Evolutionary conservation across 441 rosid species (phyloP).

Genomic region (Syzygium syzygioides): DNA sequence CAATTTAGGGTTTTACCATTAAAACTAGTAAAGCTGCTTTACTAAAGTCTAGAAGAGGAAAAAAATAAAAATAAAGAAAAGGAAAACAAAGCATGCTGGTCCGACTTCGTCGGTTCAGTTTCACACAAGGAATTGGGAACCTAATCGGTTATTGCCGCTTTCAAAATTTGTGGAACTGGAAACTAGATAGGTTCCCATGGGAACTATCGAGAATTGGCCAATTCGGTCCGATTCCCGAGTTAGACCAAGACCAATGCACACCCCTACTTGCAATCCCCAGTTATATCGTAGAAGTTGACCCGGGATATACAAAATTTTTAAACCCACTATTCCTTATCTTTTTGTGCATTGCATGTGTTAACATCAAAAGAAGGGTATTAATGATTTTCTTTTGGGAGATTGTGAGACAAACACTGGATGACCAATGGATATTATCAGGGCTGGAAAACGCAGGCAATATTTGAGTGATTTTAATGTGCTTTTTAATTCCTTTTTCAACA

Average conservation of each 20-base stretch:
- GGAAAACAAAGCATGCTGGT: neutral
- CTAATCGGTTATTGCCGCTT: rapidly evolving
- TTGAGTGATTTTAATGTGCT: neutral
- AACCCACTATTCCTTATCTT: neutral
- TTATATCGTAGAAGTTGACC: neutral
- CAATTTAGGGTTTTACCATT: neutral
- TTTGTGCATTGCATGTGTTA: neutral
- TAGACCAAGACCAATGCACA: neutral
- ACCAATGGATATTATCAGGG: neutral
- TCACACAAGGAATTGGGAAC: neutral
- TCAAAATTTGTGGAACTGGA: neutral
- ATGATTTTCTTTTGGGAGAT: neutral
- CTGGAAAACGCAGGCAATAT: neutral
- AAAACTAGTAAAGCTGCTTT: neutral
- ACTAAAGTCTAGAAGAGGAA: neutral
- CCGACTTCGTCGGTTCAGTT: neutral
- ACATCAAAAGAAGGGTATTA: neutral
- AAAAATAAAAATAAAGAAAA: neutral
- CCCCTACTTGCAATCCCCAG: neutral
- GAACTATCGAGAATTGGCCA: neutral
- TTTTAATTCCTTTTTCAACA: too few relatives aligned
- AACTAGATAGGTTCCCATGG: rapidly evolving
- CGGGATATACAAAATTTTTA: neutral
- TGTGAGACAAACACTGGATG: neutral
- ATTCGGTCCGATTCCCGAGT: neutral